Base-by-base conservation (phyloP, 495 filamentous ascomycete species). In the Glutinoglossum americanum region DNA sequence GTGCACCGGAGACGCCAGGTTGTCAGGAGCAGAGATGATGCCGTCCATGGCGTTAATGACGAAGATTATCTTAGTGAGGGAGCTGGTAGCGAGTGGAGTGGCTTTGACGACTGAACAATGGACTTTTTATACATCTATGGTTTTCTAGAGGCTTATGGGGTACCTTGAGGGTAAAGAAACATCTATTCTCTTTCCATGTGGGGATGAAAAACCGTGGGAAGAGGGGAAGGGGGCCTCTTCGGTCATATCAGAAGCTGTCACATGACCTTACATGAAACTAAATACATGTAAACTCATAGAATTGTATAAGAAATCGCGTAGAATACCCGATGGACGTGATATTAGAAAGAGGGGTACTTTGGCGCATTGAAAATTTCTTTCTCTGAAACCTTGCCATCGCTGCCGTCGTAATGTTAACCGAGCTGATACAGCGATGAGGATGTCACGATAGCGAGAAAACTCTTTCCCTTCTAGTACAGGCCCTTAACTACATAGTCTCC, bases 91-190 rank as follows among this genome's bases (percentile, higher is more conserved):
- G 59, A 60, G 26, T 60, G 59, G 59, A 32, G 21, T 33, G 59
- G 59, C 26, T 59, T 60, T 41, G 54, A 57, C 7, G 54, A 59
- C 13, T 60, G 33, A 58, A 45, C 41, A 10, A 1, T 23, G 41
- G 41, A 45, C 17, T 3, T 19, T 21, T 10, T 45, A 19, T 19
- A 45, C 5, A n/a, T n/a, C n/a, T 13, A 13, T 39, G 37, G 9
- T 11, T 11, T 33, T 33, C 13, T 39, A 11, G 37, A 39, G 37
- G 37, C 37, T 33, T 45, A 19, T 45, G 19, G n/a, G 1, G 9
- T 21, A 3, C 3, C 37, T n/a, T 41, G 37, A 41, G 30, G 37
- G 37, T 2, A 39, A 11, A 11, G 37, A 39, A 39, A 13, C 9
- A n/a, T n/a, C 37, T 7, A 39, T 17, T 45, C 17, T 45, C 3